Percentiles rank a stretch among this genome's conserved stretches.
Evolutionary conservation across 148 eudicot species (phyloP).

Genomic region (Dianthus caryophyllus): DNA sequence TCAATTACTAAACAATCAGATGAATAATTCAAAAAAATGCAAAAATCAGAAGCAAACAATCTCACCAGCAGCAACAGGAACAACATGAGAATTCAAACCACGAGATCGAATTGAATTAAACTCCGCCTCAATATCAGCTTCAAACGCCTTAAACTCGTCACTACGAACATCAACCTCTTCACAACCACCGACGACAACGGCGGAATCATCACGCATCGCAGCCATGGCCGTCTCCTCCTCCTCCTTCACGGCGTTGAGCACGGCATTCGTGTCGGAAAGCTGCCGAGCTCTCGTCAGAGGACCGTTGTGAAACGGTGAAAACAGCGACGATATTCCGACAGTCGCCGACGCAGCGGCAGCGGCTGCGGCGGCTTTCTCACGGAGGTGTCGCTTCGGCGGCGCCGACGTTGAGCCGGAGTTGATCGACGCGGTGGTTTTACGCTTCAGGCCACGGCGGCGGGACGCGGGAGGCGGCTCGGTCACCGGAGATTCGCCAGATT

Average conservation of each 20-base stretch:
- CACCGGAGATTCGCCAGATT: constrained; percentile 26
- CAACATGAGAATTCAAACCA: constrained; percentile 59
- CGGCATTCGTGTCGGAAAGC: constrained; percentile 53
- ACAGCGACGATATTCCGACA: constrained; percentile 22
- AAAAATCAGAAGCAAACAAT: neutral
- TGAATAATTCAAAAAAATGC: neutral
- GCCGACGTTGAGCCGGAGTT: constrained; percentile 32
- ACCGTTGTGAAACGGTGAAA: constrained; percentile 70
- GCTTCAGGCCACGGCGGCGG: constrained; percentile 65
- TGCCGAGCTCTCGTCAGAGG: constrained; percentile 79
- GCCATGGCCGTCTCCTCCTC: constrained; percentile 20
- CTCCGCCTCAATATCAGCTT: constrained; percentile 56
- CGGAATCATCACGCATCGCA: constrained; percentile 21
- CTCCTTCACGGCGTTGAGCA: constrained; percentile 25
- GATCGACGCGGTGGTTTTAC: constrained; percentile 43
- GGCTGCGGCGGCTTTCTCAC: constrained; percentile 53
- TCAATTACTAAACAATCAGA: neutral
- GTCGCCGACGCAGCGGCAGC: constrained; percentile 28
- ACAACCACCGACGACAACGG: constrained; percentile 9
- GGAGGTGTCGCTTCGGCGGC: constrained; percentile 67
- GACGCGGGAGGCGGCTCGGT: constrained; percentile 43
- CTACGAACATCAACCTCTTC: constrained; percentile 29
- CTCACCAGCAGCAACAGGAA: constrained; percentile 80
- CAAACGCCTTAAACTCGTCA: constrained; percentile 53
- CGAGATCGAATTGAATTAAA: constrained; percentile 48